These are phyloP conservation scores for Trichoderma semiorbis DNA, from an alignment of 2,329 filamentous ascomycete genomes.

Conservation along the genomic window DNA sequence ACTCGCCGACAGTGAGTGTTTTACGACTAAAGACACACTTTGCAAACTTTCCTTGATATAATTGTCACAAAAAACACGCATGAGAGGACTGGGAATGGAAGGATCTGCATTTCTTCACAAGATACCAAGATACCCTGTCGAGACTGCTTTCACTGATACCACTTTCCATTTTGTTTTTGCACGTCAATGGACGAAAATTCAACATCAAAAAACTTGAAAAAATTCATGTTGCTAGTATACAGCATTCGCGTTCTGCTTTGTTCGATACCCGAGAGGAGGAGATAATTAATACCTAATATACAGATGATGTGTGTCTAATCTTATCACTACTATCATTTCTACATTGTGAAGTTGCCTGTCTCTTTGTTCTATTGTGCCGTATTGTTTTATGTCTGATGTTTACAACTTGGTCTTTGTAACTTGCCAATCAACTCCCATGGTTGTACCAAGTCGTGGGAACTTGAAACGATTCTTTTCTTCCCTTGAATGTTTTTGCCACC, in stretches of 20 bases:
- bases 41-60: conserved; percentile 23
- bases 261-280: conserved; percentile 40
- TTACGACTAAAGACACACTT: conserved; percentile 27
- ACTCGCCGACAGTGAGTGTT: conserved; percentile 24
- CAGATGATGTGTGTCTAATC: conserved; percentile 35
- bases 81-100: conserved; percentile 45
- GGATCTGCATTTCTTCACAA: conserved; percentile 53
- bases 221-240: conserved; percentile 26
- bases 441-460: neutral
- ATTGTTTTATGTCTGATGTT: neutral
- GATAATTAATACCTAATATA: conserved; percentile 45
- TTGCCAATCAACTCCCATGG: neutral
- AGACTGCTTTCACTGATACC: conserved; percentile 48
- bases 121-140: conserved; percentile 54
- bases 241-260: conserved; percentile 33
- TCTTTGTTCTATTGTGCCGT: neutral
- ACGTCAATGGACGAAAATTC: conserved; percentile 21
- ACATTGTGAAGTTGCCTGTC: neutral
- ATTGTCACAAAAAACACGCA: conserved; percentile 31
- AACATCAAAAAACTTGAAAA: conserved; percentile 22
- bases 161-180: conserved; percentile 35
- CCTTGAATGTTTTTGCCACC: neutral
- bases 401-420: neutral
- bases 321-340: conserved; percentile 14
- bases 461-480: neutral